Base-by-base conservation (phyloP, 1,284 basidiomycete species). In the Coriolopsis trogii region DNA sequence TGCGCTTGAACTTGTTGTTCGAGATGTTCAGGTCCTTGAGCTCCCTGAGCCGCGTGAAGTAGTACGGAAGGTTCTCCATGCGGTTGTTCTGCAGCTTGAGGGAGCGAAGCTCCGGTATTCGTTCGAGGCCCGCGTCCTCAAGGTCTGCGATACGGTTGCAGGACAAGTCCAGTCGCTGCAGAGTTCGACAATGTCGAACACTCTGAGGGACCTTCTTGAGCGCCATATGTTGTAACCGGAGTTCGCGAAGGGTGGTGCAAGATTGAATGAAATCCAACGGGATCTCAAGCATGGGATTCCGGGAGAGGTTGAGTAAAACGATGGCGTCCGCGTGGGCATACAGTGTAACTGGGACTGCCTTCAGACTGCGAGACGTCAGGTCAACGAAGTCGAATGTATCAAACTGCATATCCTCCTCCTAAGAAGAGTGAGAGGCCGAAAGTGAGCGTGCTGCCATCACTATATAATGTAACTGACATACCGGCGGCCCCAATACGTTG, bases 221-320 rank as follows among this genome's bases (percentile, higher is more conserved):
- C 12, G 93, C 91, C 87, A 98, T 95, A 61, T 93, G 86, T n/a
- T 89, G 89, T 48, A 99, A 77, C 8, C 89, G 85, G 43, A 99
- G 82, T 63, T 96, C 94, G 44, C 88, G 87, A 25, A 99, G 80
- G 5, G 77, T 83, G 3, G 82, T 85, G 66, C 95, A 98, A 9
- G 89, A 85, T 70, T 98, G 93, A 45, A 98, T 89, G 68, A 99
- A 99, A 72, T 99, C 97, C 42, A 93, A 84, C 0, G 97, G 97
- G 30, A 99, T 87, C 68, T 99, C 96, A 47, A 95, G 84, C 82
- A 97, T 94, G 1, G 96, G 95, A 67, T 99, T 99, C 52, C 91
- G 85, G 3, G 95, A 96, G 7, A 99, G 81, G 62, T 94, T 93
- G 53, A 99, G 86, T 44, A 82, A 88, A 61, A 92, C 78, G 64